These are phyloP conservation scores for Botrytis medusae DNA, from an alignment of 2,329 filamentous ascomycete species.

Conservation along the genomic window DNA sequence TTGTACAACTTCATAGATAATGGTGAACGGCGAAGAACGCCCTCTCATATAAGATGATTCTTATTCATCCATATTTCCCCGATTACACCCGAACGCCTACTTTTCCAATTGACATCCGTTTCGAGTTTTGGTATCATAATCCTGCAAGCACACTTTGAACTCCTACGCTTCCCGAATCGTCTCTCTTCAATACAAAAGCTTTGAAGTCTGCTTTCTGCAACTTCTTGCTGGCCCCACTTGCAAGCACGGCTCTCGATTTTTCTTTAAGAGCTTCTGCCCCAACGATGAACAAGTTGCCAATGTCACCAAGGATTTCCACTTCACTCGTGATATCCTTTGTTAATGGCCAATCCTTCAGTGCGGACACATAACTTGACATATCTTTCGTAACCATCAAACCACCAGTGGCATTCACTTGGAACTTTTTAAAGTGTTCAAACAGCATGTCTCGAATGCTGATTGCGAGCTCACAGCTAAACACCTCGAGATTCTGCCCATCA, in stretches of 20 bases:
- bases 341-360: conserved; percentile 79
- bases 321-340: conserved; percentile 65
- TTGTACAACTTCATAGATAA: conserved; percentile 13
- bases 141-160: conserved; percentile 77
- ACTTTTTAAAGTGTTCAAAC: conserved; percentile 92
- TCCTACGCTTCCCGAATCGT: conserved; percentile 77
- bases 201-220: conserved; percentile 70
- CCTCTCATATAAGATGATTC: neutral
- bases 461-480: conserved; percentile 81
- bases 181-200: conserved; percentile 79
- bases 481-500: conserved; percentile 78
- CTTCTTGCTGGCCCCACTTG: conserved; percentile 50
- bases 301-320: conserved; percentile 86
- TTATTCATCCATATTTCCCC: neutral
- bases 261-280: conserved; percentile 75
- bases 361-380: conserved; percentile 86
- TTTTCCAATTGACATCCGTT: conserved; percentile 17
- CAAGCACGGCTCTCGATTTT: conserved; percentile 59
- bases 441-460: conserved; percentile 74
- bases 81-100: conserved; percentile 15
- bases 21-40: neutral
- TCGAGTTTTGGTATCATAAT: conserved; percentile 33
- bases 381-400: conserved; percentile 96
- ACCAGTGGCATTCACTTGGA: conserved; percentile 87
- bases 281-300: conserved; percentile 94